Percentiles rank a stretch among this genome's conserved stretches.
Evolutionary conservation across 257 asterid species (phyloP).

Genomic region (Salvia hispanica): DNA sequence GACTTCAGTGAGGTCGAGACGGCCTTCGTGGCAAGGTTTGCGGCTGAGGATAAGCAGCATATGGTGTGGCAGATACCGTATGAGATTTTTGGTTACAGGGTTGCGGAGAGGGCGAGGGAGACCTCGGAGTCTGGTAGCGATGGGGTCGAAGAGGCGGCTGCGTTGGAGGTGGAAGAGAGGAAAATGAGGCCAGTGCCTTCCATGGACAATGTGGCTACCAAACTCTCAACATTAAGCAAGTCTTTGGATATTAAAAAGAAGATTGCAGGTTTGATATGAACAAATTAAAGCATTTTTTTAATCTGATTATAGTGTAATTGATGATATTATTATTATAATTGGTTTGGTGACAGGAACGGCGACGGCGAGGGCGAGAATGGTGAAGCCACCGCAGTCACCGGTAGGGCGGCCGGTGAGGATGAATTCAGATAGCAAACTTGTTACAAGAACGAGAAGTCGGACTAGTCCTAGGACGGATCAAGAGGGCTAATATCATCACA

Average conservation of each 20-base stretch:
- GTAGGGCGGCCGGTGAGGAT: slow-evolving; percentile 54
- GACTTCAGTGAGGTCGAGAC: slow-evolving; percentile 50
- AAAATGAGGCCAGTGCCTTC: slow-evolving; percentile 46
- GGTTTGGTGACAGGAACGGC: slow-evolving; percentile 58
- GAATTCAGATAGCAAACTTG: slow-evolving; percentile 62
- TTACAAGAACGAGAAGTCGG: slow-evolving; percentile 46
- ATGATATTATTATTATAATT: too few relatives aligned
- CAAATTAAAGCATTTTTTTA: too few relatives aligned
- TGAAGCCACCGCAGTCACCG: slow-evolving; percentile 66
- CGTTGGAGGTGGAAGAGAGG: slow-evolving; percentile 41
- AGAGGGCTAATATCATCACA: too few relatives aligned
- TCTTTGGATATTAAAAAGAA: slow-evolving; percentile 53
- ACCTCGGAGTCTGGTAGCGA: slow-evolving; percentile 85
- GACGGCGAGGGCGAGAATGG: slow-evolving; percentile 54
- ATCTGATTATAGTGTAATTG: too few relatives aligned
- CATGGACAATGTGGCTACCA: slow-evolving; percentile 43
- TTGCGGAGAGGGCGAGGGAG: slow-evolving; percentile 68
- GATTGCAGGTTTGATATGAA: slow-evolving; percentile 44
- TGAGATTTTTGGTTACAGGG: slow-evolving; percentile 71
- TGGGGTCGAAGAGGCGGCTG: slow-evolving; percentile 53
- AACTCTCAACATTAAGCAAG: slow-evolving; percentile 46
- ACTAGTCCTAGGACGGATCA: too few relatives aligned
- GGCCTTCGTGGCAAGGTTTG: slow-evolving; percentile 28
- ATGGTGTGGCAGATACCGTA: slow-evolving; percentile 61
- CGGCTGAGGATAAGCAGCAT: slow-evolving; percentile 3